Conservation (phyloP, 2,329 filamentous ascomycete genomes). For the Trichoderma sp. region DNA sequence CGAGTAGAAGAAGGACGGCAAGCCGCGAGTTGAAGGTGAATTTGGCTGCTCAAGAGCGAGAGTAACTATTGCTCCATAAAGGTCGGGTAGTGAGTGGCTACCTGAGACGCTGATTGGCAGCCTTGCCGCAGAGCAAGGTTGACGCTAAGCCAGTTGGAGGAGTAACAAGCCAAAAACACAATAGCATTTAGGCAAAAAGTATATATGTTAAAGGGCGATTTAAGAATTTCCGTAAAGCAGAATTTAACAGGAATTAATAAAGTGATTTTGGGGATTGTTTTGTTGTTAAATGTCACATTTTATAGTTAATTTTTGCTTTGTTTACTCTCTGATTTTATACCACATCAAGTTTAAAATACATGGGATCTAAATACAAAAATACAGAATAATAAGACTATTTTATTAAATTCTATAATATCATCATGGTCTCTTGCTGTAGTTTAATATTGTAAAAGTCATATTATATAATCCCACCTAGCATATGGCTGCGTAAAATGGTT, state of each 20-base stretch:
- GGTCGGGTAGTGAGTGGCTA: slow-evolving; percentile 1
- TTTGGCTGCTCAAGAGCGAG: slow-evolving; percentile 18
- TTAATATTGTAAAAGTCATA: background rate
- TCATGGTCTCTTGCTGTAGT: background rate
- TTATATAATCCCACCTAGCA: background rate
- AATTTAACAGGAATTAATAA: background rate
- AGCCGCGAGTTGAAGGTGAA: slow-evolving; percentile 17
- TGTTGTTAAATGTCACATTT: background rate
- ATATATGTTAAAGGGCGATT: background rate
- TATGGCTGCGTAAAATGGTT: background rate
- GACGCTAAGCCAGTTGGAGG: background rate
- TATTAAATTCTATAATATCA: background rate
- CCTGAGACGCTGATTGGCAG: slow-evolving; percentile 5
- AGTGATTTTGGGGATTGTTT: background rate
- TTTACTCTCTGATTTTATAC: background rate
- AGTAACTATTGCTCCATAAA: slow-evolving; percentile 10
- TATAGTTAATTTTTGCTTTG: background rate
- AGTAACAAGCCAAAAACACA: background rate
- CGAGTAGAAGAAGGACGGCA: slow-evolving; percentile 9
- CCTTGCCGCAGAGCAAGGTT: slow-evolving; percentile 1
- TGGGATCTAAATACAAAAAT: background rate
- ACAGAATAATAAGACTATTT: background rate
- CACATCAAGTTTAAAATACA: background rate
- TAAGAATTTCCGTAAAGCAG: background rate
- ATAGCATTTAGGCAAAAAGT: background rate